These are phyloP conservation scores for Fusarium acutatum DNA, from an alignment of 2,329 filamentous ascomycete species.

Conservation along the genomic window DNA sequence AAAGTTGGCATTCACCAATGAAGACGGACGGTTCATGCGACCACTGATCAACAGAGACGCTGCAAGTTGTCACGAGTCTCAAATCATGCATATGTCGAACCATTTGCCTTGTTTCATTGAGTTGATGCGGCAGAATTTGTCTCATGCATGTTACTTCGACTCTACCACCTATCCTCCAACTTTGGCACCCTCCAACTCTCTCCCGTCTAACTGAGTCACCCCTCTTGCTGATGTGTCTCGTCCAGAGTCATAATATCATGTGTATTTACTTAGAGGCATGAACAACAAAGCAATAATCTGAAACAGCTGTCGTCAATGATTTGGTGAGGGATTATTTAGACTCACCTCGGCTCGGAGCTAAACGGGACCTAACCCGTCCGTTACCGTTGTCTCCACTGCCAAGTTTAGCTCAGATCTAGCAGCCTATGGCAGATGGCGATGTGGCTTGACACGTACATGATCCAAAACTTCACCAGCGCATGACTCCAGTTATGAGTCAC, in stretches of 20 bases:
- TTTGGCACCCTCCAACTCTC: background rate
- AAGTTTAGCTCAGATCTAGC: background rate
- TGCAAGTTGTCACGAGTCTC: background rate
- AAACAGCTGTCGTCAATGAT: background rate
- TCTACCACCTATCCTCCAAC: background rate
- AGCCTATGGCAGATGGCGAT: slow-evolving; percentile 19
- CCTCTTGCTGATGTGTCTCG: background rate
- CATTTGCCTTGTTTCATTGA: background rate
- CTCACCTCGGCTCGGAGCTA: background rate
- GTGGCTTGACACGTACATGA: slow-evolving; percentile 17
- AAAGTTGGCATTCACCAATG: background rate
- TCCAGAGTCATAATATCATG: background rate
- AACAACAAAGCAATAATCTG: background rate
- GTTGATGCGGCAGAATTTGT: background rate
- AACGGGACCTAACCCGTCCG: background rate
- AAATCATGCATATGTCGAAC: background rate
- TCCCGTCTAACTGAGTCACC: background rate
- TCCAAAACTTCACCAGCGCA: slow-evolving; percentile 12
- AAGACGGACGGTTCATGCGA: background rate
- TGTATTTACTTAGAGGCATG: background rate
- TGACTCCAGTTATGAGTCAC: slow-evolving; percentile 20
- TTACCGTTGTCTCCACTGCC: background rate
- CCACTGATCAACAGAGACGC: background rate
- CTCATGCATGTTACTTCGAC: background rate
- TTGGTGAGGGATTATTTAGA: slow-evolving; percentile 4